Percentiles rank a stretch among this genome's conserved stretches.
These are phyloP conservation scores for Exophiala phaeomuriformis DNA, from an alignment of 2,329 filamentous ascomycete species.

Conservation along the genomic window DNA sequence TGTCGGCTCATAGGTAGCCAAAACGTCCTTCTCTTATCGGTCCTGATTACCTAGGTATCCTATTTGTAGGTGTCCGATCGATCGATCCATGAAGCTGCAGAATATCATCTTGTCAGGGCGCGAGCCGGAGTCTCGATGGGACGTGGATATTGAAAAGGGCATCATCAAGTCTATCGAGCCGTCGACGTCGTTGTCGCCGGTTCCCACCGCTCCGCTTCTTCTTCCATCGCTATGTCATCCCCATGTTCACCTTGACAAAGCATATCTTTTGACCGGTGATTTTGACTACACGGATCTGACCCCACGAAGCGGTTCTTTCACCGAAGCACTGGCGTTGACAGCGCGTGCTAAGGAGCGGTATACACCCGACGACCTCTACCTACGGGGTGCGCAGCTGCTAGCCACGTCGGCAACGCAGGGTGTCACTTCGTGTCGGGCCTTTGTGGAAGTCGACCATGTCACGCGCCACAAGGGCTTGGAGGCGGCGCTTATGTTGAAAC, in stretches of 20 bases:
- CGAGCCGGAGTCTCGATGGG: constrained; percentile 16
- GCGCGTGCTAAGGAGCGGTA: constrained; percentile 57
- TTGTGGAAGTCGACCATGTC: constrained; percentile 62
- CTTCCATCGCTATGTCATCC: constrained; percentile 61
- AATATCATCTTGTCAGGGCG: constrained; percentile 22
- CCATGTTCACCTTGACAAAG: constrained; percentile 62
- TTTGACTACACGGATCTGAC: constrained; percentile 50
- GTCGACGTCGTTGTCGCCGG: constrained; percentile 1
- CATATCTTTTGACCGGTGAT: constrained; percentile 34
- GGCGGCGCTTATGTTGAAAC: constrained; percentile 52
- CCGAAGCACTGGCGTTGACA: constrained; percentile 57
- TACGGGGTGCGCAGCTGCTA: constrained; percentile 58
- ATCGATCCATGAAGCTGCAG: constrained; percentile 14
- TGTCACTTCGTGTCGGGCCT: constrained; percentile 62
- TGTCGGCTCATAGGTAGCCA: neutral
- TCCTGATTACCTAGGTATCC: too few relatives aligned
- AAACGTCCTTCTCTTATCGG: neutral
- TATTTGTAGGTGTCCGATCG: too few relatives aligned
- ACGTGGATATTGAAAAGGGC: constrained; percentile 12
- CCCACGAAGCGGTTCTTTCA: constrained; percentile 55
- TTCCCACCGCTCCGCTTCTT: constrained; percentile 26
- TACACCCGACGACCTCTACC: constrained; percentile 54
- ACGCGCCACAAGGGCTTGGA: constrained; percentile 53
- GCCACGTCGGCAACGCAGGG: constrained; percentile 57
- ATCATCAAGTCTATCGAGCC: constrained; percentile 20